phyloP scores from a whole-genome alignment of 805 yeast species.

The Candida germanica region DNA sequence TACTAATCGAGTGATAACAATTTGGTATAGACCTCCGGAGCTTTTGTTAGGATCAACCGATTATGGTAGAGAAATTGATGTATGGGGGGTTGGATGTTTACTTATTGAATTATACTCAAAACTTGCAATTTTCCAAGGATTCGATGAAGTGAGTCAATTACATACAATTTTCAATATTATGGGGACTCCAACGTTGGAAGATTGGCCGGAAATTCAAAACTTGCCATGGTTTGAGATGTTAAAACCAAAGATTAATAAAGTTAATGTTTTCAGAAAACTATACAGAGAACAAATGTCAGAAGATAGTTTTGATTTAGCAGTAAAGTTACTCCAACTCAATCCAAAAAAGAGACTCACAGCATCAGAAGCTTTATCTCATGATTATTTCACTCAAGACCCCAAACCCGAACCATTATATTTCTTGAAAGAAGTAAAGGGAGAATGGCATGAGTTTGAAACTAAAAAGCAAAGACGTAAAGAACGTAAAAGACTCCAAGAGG shows the following conservation, averaged over 20 bases:
- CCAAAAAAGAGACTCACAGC: slow-evolving; percentile 72
- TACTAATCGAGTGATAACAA: slow-evolving; percentile 91
- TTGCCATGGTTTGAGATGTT: slow-evolving; percentile 93
- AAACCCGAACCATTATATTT: slow-evolving; percentile 55
- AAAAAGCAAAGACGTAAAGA: slow-evolving; percentile 65
- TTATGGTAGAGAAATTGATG: slow-evolving; percentile 87
- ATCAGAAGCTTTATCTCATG: slow-evolving; percentile 57
- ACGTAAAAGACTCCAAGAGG: slow-evolving; percentile 37
- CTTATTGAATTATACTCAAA: slow-evolving; percentile 76
- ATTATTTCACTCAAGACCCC: slow-evolving; percentile 72
- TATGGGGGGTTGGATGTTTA: slow-evolving; percentile 96
- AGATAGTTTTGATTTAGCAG: slow-evolving; percentile 63
- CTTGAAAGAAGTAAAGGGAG: slow-evolving; percentile 62
- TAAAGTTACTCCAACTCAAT: slow-evolving; percentile 58
- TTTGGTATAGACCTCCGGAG: slow-evolving; percentile 98
- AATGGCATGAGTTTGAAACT: slow-evolving; percentile 97
- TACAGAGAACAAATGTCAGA: slow-evolving; percentile 44
- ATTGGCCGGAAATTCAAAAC: slow-evolving; percentile 76
- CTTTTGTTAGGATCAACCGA: slow-evolving; percentile 84
- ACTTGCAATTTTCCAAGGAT: slow-evolving; percentile 79
- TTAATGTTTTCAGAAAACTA: slow-evolving; percentile 25
- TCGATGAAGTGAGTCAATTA: slow-evolving; percentile 83
- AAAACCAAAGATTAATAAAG: slow-evolving; percentile 48
- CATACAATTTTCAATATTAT: slow-evolving; percentile 70
- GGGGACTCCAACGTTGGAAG: slow-evolving; percentile 77